Evolutionary conservation across 1,284 basidiomycete genomes (phyloP).

Genomic region (Irpex sp.): DNA sequence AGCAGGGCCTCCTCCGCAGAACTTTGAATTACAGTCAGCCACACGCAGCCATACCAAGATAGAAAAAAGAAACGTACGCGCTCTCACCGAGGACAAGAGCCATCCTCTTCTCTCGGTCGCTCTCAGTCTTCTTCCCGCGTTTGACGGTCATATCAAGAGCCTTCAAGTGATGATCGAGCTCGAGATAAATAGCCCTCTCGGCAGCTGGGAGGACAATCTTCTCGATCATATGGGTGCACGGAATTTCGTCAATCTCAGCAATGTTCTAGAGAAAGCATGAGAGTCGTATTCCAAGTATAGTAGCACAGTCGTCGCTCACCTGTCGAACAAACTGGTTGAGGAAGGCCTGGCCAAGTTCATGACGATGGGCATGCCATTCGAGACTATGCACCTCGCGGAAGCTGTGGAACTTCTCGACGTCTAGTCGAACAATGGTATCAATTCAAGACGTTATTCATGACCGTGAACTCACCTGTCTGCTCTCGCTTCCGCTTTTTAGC

Average conservation of each 20-base stretch:
- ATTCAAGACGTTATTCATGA: constrained; percentile 3
- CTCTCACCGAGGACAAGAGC: constrained; percentile 87
- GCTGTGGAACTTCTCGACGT: constrained; percentile 91
- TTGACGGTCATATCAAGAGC: constrained; percentile 87
- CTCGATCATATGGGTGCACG: constrained; percentile 67
- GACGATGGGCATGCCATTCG: constrained; percentile 89
- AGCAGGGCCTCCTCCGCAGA: constrained; percentile 87
- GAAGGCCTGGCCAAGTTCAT: constrained; percentile 82
- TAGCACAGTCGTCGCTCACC: constrained; percentile 37
- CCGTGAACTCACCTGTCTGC: constrained; percentile 64
- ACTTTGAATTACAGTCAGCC: constrained; percentile 10
- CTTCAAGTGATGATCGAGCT: constrained; percentile 92
- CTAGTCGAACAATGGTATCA: constrained; percentile 35
- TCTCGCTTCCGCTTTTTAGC: constrained; percentile 80
- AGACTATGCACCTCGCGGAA: constrained; percentile 92
- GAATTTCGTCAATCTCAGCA: constrained; percentile 95
- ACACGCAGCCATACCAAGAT: neutral
- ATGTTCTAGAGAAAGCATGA: constrained; percentile 61
- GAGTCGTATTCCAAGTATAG: neutral
- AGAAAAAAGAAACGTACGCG: constrained; percentile 48
- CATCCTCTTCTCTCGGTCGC: constrained; percentile 87
- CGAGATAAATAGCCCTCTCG: constrained; percentile 92
- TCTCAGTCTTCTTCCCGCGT: constrained; percentile 81
- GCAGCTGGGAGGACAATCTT: constrained; percentile 83
- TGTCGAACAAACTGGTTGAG: constrained; percentile 83